Base-by-base conservation (phyloP, 2,329 filamentous ascomycete species). In the Eutypa lata region DNA sequence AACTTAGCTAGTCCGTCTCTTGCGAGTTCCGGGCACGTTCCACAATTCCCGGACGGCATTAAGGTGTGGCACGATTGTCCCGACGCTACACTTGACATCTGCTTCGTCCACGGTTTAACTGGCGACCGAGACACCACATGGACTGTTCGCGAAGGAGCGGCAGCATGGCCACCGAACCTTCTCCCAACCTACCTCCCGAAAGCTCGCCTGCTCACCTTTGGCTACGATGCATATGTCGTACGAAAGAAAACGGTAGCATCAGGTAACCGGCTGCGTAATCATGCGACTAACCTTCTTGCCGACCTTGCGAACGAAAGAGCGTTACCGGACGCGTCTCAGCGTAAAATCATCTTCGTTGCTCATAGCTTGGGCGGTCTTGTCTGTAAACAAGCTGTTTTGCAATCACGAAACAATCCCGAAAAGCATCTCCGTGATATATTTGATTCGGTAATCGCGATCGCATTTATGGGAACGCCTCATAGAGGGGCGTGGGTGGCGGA, bases 381-480 rank as follows among this genome's bases (percentile, higher is more conserved):
- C 16, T 71, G 65, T 56, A 70, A 76, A 50, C 50, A 70, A 44
- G 37, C 37, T 2, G 55, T 74, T 35, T 52, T 68, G 0, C 51
- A 59, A 5, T 73, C 71, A 1, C 63, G 61, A 45, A 63, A 66
- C 26, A 65, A 63, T 42, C 54, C 61, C 1, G 67, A 71, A 31
- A 2, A 14, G 1, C 64, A 71, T 45, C 61, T 72, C 5, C 58
- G 45, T 0, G 52, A 40, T 14, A 59, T 76, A 0, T 67, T 70
- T 38, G 33, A 64, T 6, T 56, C 22, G 18, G 57, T 53, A 6
- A 56, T 49, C 13, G 71, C 67, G 8, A 59, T 74, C n/a, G 31
- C 61, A 7, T 74, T 74, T 51, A 65, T 74, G 59, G 70, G 72
- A 3, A 73, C 71, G 1, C 72, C 72, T 24, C 69, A 74, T 52